Evolutionary conservation across 495 filamentous ascomycete species (phyloP), one percentile per base, ranked within the genome.

Genomic region (Neurospora tetraspora): DNA sequence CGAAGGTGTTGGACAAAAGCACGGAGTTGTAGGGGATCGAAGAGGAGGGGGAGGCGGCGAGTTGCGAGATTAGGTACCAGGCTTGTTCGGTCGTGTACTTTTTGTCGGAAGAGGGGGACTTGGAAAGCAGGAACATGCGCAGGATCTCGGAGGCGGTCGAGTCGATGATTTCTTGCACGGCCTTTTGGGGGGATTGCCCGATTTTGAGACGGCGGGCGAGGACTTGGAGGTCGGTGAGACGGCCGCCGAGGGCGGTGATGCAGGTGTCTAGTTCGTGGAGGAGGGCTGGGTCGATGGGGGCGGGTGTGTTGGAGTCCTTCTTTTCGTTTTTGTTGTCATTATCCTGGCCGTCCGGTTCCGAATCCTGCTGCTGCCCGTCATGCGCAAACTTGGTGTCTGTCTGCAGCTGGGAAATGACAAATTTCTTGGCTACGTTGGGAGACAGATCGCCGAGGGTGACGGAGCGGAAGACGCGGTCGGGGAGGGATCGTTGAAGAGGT

Each of bases 141-240:
- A 97, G 78, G 65, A 99, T 94, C 79, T 98, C 96, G 4, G 91
- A 91, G 11, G 93, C 90, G 10, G 91, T 90, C 74, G 97, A 93
- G 40, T 93, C 90, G 53, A 96, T 92, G 71, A 99, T 98, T 74
- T 97, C 93, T 39, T 88, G 83, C 16, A 98, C 91, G n/a, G 96
- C 96, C 75, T 90, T 87, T 77, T 86, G 86, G 2, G 96, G 96
- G 0, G 86, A 92, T 82, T 98, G 95, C 27, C 96, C 96, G 16
- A 91, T 89, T 78, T 94, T 93, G 74, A 99, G 92, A n/a, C 96
- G 86, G 72, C 94, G 89, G 14, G 94, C 91, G 73, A 99, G 89
- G 76, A 94, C 94, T 76, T 98, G 95, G 34, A 99, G 91, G 77
- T 99, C 96, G 0, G 94, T 97, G 5, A 99, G 87, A 8, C 96